Evolutionary conservation across 2,329 filamentous ascomycete species (phyloP).

Genomic region (Chaetomiaceae sp.): DNA sequence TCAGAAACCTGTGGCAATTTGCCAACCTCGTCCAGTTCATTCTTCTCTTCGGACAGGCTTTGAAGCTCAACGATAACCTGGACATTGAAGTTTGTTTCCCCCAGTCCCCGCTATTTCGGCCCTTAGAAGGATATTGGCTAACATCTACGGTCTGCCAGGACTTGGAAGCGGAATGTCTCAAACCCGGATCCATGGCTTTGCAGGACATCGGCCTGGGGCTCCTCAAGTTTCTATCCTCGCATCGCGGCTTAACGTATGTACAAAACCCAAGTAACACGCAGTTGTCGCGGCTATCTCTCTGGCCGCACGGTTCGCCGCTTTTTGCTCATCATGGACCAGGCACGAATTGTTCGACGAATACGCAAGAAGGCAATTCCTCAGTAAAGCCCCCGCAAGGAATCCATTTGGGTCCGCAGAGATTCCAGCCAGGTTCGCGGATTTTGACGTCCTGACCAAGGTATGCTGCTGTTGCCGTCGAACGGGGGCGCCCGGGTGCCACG

Average conservation of each 20-base stretch:
- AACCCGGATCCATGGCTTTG: constrained; percentile 67
- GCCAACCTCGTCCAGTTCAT: constrained; percentile 92
- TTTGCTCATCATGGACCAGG: constrained; percentile 41
- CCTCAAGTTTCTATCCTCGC: constrained; percentile 88
- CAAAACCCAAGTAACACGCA: no score
- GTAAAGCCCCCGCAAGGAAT: constrained; percentile 73
- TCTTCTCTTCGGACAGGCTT: constrained; percentile 77
- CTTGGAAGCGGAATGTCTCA: constrained; percentile 81
- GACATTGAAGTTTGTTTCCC: constrained; percentile 69
- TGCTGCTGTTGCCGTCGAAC: not conserved
- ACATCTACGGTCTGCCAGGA: constrained; percentile 49
- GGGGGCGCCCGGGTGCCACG: not conserved
- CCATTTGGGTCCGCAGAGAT: constrained; percentile 76
- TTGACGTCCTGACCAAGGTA: constrained; percentile 77
- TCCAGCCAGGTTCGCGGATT: constrained; percentile 68
- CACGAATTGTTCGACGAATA: constrained; percentile 90
- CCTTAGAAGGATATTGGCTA: not conserved
- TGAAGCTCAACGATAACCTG: constrained; percentile 84
- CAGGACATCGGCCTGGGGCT: constrained; percentile 77
- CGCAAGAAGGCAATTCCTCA: constrained; percentile 76
- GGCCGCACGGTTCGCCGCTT: no score
- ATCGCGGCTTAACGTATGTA: constrained; percentile 82
- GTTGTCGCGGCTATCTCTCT: no score
- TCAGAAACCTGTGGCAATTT: constrained; percentile 94
- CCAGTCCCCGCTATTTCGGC: not conserved